Percentiles rank a stretch among this genome's conserved stretches.
Conservation (phyloP, 1,139 yeast species). For the Suhomyces kunorum region DNA sequence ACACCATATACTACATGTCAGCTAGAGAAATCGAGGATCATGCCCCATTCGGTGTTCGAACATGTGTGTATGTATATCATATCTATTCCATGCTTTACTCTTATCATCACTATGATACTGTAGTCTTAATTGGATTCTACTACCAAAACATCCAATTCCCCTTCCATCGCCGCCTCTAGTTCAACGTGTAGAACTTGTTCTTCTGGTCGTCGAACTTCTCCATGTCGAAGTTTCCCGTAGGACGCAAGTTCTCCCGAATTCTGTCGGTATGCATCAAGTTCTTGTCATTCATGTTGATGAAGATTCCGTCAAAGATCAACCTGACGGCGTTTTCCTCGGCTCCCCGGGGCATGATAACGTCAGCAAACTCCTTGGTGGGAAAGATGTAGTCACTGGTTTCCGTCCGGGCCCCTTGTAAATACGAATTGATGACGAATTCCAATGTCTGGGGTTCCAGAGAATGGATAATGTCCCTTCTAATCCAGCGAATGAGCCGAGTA, state of each 20-base stretch:
- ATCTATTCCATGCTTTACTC: too few species aligned
- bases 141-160: not conserved
- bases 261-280: slow-evolving; percentile 20
- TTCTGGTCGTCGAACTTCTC: slow-evolving; percentile 51
- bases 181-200: slow-evolving; percentile 52
- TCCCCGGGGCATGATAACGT: slow-evolving; percentile 77
- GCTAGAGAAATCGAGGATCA: too few species aligned
- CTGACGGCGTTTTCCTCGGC: slow-evolving; percentile 63
- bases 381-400: slow-evolving; percentile 76
- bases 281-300: slow-evolving; percentile 40
- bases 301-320: slow-evolving; percentile 74
- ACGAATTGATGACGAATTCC: slow-evolving; percentile 55
- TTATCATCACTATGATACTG: too few species aligned
- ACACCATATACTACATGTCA: too few species aligned
- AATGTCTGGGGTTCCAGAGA: slow-evolving; percentile 27
- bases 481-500: slow-evolving; percentile 77
- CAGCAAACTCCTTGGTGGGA: slow-evolving; percentile 79
- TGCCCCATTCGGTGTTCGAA: too few species aligned
- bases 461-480: slow-evolving; percentile 44
- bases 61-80: too few species aligned
- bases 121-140: not conserved
- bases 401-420: slow-evolving; percentile 65
- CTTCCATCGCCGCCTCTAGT: slow-evolving; percentile 15
- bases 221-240: slow-evolving; percentile 30
- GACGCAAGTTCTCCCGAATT: slow-evolving; percentile 24